A percentile compares a stretch with the other conserved stretches of the same genome.
phyloP scores from a whole-genome alignment of 176 grass and related monocot species.

The Eragrostis nindensis region DNA sequence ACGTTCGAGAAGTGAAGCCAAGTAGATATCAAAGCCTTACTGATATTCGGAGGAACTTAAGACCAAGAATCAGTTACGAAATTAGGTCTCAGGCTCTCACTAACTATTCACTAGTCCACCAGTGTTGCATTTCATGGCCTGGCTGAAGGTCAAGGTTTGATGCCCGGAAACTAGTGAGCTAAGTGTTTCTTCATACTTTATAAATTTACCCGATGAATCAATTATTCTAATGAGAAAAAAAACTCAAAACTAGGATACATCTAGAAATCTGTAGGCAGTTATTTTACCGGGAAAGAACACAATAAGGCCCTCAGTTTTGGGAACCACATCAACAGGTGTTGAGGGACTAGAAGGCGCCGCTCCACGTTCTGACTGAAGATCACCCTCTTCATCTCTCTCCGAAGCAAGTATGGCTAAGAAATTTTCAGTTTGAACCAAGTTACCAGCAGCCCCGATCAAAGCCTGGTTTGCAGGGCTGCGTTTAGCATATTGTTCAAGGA shows the following conservation, averaged over 20 bases:
- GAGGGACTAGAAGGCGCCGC: conserved; percentile 56
- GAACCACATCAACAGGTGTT: conserved; percentile 58
- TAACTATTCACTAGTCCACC: background rate
- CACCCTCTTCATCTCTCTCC: conserved; percentile 88
- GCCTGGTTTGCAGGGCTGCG: conserved; percentile 78
- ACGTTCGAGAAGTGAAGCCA: background rate
- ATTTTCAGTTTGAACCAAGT: conserved; percentile 83
- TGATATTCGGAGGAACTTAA: background rate
- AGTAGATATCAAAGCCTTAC: background rate
- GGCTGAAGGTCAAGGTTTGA: background rate
- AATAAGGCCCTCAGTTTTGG: conserved; percentile 82
- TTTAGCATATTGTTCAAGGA: conserved; percentile 93
- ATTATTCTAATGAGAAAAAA: conserved; percentile 14
- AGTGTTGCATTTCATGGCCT: background rate
- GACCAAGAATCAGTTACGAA: background rate
- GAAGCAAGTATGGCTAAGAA: conserved; percentile 79
- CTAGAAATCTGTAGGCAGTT: conserved; percentile 10
- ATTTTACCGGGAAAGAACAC: conserved; percentile 94
- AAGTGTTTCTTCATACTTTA: background rate
- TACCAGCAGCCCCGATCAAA: conserved; percentile 86
- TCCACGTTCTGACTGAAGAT: conserved; percentile 62
- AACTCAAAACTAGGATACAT: background rate
- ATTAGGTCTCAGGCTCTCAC: background rate
- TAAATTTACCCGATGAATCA: background rate
- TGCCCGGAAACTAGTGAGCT: background rate